phyloP scores from a whole-genome alignment of 768 basidiomycete species.

The Ramaria sp. region DNA sequence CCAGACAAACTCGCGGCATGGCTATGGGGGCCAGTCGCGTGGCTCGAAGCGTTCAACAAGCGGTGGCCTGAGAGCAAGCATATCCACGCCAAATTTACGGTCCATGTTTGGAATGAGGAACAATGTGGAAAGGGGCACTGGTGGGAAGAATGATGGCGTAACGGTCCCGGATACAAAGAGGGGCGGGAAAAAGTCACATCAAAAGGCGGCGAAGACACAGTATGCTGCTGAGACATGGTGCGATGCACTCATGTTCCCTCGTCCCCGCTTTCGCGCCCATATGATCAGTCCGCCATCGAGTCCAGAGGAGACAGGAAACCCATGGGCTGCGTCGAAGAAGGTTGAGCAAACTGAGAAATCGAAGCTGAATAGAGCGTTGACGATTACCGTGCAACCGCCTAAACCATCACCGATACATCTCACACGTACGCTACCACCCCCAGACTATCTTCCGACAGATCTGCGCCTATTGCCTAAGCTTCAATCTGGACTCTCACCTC shows the following conservation, averaged over 20 bases:
- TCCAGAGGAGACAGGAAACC: conserved; percentile 17
- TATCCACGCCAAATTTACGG: conserved; percentile 15
- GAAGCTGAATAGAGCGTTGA: background rate
- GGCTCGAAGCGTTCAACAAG: background rate
- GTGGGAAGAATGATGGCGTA: background rate
- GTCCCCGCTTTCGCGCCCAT: conserved; percentile 48
- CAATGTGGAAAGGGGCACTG: background rate
- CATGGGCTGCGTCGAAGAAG: background rate
- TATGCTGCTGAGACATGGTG: conserved; percentile 68
- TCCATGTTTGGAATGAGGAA: conserved; percentile 35
- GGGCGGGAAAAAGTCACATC: background rate
- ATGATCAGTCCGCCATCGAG: conserved; percentile 38
- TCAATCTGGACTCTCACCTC: background rate
- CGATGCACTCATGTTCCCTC: conserved; percentile 67
- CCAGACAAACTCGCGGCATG: background rate
- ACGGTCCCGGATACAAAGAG: background rate
- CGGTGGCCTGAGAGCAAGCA: background rate
- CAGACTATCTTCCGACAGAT: background rate
- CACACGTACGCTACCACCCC: background rate
- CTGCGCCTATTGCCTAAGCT: too few relatives aligned
- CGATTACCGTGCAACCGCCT: background rate
- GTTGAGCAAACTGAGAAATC: background rate
- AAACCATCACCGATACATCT: background rate
- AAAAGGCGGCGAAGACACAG: background rate
- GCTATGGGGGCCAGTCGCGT: background rate